A percentile compares a stretch with the other conserved stretches of the same genome.
phyloP scores from a whole-genome alignment of 2,329 filamentous ascomycete species.

The Cryphonectria japonica region DNA sequence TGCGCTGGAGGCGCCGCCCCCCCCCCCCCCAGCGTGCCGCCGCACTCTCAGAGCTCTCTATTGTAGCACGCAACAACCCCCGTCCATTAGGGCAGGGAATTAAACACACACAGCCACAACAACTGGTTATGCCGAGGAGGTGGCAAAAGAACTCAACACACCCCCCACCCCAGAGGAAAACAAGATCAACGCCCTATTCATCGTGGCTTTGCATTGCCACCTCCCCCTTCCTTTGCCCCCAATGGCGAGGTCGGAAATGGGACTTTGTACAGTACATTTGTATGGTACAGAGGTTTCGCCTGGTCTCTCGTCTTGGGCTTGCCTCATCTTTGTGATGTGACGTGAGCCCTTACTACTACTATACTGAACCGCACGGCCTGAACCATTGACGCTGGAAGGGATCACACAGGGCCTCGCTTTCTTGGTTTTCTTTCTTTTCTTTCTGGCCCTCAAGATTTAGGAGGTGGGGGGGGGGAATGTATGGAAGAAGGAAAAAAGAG shows the following conservation, averaged over 20 bases:
- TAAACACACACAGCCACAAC: neutral
- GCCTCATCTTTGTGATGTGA: too few relatives aligned
- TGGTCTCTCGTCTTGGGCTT: too few relatives aligned
- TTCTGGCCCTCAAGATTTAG: too few relatives aligned
- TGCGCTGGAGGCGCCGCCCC: neutral
- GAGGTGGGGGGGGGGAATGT: too few relatives aligned
- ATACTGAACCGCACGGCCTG: too few relatives aligned
- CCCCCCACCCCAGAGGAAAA: too few relatives aligned
- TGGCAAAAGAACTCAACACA: neutral
- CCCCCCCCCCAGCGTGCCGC: conserved; percentile 20
- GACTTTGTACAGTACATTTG: neutral
- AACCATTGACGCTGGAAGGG: too few relatives aligned
- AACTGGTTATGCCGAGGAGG: neutral
- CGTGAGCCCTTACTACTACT: too few relatives aligned
- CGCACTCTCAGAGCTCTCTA: neutral
- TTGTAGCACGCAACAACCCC: neutral
- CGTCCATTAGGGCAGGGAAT: neutral
- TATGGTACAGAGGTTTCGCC: too few relatives aligned
- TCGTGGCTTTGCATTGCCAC: neutral
- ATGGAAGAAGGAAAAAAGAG: too few relatives aligned
- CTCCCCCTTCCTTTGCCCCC: neutral
- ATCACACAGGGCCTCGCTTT: neutral
- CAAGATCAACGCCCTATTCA: neutral
- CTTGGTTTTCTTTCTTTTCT: too few relatives aligned
- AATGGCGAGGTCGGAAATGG: neutral